These are phyloP conservation scores for Suillus cothurnatus DNA, from an alignment of 768 basidiomycete species.

Conservation along the genomic window DNA sequence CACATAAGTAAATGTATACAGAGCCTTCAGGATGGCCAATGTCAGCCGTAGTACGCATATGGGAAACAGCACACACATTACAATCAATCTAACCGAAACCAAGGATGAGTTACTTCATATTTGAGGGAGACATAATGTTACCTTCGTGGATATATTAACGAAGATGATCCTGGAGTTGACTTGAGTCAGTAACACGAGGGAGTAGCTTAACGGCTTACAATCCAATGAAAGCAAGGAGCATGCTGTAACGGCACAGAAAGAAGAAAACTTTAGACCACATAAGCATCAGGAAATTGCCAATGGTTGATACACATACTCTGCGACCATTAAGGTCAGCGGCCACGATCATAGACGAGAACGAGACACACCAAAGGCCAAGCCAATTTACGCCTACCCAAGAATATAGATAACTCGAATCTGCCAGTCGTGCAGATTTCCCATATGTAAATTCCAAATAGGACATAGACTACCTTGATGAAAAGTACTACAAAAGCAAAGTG, in stretches of 20 bases:
- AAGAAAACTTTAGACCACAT: constrained; percentile 50
- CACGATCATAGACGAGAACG: constrained; percentile 2
- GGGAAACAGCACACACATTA: constrained; percentile 40
- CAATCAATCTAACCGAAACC: constrained; percentile 52
- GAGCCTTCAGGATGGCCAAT: constrained; percentile 41
- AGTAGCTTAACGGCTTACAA: constrained; percentile 44
- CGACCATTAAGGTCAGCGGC: background rate
- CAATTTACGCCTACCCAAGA: constrained; percentile 58
- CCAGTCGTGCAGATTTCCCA: constrained; percentile 69
- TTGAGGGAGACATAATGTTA: constrained; percentile 23
- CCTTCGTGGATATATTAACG: constrained; percentile 50
- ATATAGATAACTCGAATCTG: constrained; percentile 68
- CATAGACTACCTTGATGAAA: constrained; percentile 61
- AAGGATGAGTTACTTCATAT: constrained; percentile 4
- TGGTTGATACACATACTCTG: constrained; percentile 9
- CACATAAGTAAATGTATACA: constrained; percentile 73
- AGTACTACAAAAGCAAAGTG: constrained; percentile 40
- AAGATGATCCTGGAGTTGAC: constrained; percentile 52
- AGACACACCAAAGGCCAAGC: constrained; percentile 69
- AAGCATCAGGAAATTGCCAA: background rate
- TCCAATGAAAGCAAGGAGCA: constrained; percentile 65
- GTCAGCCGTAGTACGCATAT: background rate
- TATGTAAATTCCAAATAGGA: constrained; percentile 64
- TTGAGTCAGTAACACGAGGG: background rate
- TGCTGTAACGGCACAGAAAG: constrained; percentile 72